These are phyloP conservation scores for Extremus antarcticus DNA, from an alignment of 495 filamentous ascomycete species.

Conservation along the genomic window DNA sequence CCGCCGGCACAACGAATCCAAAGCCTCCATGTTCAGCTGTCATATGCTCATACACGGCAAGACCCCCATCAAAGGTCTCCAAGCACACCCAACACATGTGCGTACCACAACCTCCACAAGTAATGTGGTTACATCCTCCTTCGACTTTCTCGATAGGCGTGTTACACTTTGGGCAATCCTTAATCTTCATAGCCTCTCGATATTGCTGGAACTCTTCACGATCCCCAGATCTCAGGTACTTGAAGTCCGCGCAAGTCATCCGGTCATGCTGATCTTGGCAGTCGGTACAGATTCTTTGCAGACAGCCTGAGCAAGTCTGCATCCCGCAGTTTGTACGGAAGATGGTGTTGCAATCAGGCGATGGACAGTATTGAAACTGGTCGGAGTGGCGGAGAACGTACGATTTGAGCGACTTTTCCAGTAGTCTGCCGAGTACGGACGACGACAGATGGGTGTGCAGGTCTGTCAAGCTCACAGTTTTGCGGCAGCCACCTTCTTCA, in stretches of 20 bases:
- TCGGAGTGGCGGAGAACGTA: conserved; percentile 13
- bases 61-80: conserved; percentile 7
- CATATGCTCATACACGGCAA: conserved; percentile 16
- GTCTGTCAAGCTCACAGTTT: not conserved
- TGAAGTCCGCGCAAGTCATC: conserved; percentile 9
- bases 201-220: conserved; percentile 15
- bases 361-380: conserved; percentile 16
- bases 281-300: conserved; percentile 14
- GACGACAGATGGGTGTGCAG: not conserved
- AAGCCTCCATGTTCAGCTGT: conserved; percentile 2
- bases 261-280: conserved; percentile 14
- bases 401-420: conserved; percentile 5
- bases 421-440: not conserved
- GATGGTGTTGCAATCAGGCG: conserved; percentile 18
- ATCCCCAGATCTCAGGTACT: conserved; percentile 10
- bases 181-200: conserved; percentile 15
- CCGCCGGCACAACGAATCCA: not conserved
- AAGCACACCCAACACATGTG: conserved; percentile 24
- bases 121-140: conserved; percentile 24
- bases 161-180: conserved; percentile 18
- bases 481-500: not conserved
- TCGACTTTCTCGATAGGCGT: conserved; percentile 15
- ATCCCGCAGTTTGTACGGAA: conserved; percentile 2
- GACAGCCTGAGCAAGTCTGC: conserved; percentile 14
- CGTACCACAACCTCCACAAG: conserved; percentile 12